Base-by-base conservation (phyloP, 148 eudicot genomes). In the Rhododendron vialii region DNA sequence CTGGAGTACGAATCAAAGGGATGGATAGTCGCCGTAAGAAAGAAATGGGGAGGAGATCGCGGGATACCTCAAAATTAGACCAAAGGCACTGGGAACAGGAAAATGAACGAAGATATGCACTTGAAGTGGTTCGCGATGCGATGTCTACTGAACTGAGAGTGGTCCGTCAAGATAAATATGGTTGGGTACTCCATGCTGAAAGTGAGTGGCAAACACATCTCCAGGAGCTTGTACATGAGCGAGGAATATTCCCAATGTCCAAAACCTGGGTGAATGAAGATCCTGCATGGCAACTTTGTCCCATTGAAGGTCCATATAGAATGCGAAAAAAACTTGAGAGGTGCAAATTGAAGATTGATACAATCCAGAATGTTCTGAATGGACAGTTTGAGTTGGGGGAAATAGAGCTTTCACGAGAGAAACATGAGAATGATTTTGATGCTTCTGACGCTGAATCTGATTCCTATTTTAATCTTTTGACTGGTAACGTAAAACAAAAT, bases 181-280 rank as follows among this genome's bases (percentile, higher is more conserved):
- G 98, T 84, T 95, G 98, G 99, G 97, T 98, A 82, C 95, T 95
- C 57, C 98, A 98, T 89, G 99, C 99, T 88, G 98, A 98, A 91
- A 95, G 98, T 89, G 98, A 95, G 84, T 95, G 99, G 99, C 98
- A 95, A 89, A 92, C 93, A 84, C 98, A 98, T 89, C 96, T 98
- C 81, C 98, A 98, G 86, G 96, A 98, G 90, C 98, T 98, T 83
- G 93, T 98, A 74, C 99, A 98, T 84, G 98, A 95, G 85, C 90
- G 98, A 78, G 99, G 98, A 80, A 91, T 98, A 87, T 94, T 98
- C 86, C 98, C 99, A 47, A 84, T 92, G 80, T 82, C 87, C 33
- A 94, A 91, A 87, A 85, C 94, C 84, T 84, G 87, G 74, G 87
- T 81, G 24, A 86, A 85, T 83, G 93, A 91, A 50, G 94, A 94